Conservation (phyloP, 345 rosid genomes). For the Pistacia atlantica region DNA sequence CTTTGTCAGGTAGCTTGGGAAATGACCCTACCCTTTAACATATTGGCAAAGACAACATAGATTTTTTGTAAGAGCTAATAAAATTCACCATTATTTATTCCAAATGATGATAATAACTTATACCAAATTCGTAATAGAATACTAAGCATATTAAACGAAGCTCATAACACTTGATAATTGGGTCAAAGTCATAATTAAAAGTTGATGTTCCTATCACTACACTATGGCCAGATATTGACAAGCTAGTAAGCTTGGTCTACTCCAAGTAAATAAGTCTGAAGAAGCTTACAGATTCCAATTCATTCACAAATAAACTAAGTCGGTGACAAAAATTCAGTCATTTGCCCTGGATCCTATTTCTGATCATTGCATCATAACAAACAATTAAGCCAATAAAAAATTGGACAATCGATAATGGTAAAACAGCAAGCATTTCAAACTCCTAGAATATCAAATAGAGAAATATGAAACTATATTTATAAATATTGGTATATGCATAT, state of each 20-base stretch:
- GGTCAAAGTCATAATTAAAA: neutral
- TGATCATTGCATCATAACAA: slow-evolving; percentile 6
- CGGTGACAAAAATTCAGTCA: neutral
- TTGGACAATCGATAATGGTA: neutral
- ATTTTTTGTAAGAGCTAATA: too few species aligned
- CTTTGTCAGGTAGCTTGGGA: too few species aligned
- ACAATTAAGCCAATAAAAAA: slow-evolving; percentile 5
- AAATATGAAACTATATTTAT: neutral
- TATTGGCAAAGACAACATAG: too few species aligned
- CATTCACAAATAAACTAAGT: neutral
- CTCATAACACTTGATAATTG: neutral
- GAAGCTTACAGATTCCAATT: neutral
- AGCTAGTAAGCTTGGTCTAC: neutral
- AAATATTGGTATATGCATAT: neutral
- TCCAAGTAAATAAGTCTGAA: neutral
- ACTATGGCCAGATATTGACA: neutral
- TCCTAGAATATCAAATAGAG: neutral
- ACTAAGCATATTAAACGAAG: neutral
- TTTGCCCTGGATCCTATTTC: neutral
- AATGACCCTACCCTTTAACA: too few species aligned
- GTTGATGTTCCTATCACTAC: neutral
- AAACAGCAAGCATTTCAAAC: neutral
- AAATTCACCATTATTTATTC: neutral
- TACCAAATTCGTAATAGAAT: neutral
- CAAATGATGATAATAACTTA: neutral